These are phyloP conservation scores for Striga hermonthica DNA, from an alignment of 305 asterid genomes.

Conservation along the genomic window DNA sequence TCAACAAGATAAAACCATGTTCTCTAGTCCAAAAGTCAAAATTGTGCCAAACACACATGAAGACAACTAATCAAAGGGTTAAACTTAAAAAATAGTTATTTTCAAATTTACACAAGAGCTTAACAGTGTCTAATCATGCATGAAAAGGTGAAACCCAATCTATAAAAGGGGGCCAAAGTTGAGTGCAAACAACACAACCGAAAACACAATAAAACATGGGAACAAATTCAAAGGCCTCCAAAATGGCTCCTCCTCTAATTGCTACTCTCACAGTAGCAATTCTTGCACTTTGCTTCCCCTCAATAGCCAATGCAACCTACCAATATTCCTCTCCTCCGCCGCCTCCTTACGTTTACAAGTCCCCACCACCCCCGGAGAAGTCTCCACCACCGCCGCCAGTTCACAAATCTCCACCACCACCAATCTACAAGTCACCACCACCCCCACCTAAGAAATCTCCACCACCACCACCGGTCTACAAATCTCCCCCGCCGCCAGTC, in stretches of 20 bases:
- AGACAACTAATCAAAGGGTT: constrained; percentile 28
- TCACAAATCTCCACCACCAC: neutral
- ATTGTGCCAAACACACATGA: constrained; percentile 21
- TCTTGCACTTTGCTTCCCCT: constrained; percentile 39
- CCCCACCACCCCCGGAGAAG: neutral
- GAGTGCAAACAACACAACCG: neutral
- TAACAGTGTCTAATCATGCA: constrained; percentile 23
- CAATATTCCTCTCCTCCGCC: constrained; percentile 31
- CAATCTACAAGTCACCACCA: neutral
- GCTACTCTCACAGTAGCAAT: constrained; percentile 39
- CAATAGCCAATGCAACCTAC: constrained; percentile 37
- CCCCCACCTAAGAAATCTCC: too few relatives aligned
- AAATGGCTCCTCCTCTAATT: constrained; percentile 35
- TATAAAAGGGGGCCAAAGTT: constrained; percentile 38
- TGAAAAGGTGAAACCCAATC: constrained; percentile 28
- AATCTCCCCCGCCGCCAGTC: too few relatives aligned
- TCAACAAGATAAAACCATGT: constrained; percentile 17
- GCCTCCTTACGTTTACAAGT: neutral
- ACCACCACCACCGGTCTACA: neutral
- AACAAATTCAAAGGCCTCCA: constrained; percentile 14
- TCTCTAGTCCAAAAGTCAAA: constrained; percentile 32
- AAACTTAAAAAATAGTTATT: neutral
- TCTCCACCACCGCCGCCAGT: neutral
- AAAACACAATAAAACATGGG: constrained; percentile 33
- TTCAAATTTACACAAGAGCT: neutral